A percentile compares a stretch with the other conserved stretches of the same genome.
Evolutionary conservation across 805 yeast species (phyloP).

Genomic region (Saccharomycopsis sp.): DNA sequence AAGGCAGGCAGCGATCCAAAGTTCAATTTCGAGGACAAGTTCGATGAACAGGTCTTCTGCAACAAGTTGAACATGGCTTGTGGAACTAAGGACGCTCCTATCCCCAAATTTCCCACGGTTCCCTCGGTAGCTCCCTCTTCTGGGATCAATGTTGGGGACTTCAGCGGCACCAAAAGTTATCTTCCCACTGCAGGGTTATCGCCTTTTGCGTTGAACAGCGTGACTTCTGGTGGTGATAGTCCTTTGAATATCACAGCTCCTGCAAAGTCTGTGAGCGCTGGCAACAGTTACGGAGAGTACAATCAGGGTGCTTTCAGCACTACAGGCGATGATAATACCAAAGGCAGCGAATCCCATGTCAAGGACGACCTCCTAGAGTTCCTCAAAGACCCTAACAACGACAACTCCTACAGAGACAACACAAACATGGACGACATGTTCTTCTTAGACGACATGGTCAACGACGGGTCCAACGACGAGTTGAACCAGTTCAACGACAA

Average conservation of each 20-base stretch:
- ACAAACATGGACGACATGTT: slow-evolving; percentile 9
- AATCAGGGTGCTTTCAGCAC: background rate
- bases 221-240: slow-evolving; percentile 17
- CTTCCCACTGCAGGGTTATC: background rate
- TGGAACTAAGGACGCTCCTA: slow-evolving; percentile 64
- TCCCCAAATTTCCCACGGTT: slow-evolving; percentile 38
- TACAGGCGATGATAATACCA: background rate
- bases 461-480: slow-evolving; percentile 18
- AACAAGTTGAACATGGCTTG: slow-evolving; percentile 72
- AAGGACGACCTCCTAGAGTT: slow-evolving; percentile 1
- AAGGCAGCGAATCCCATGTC: background rate
- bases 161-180: background rate
- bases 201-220: slow-evolving; percentile 6
- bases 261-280: background rate
- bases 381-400: slow-evolving; percentile 18
- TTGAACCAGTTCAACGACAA: background rate
- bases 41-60: slow-evolving; percentile 77
- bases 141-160: background rate
- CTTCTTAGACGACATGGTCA: slow-evolving; percentile 20
- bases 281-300: slow-evolving; percentile 19
- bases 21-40: slow-evolving; percentile 34
- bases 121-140: background rate
- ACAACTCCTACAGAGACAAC: slow-evolving; percentile 7
- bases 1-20: slow-evolving; percentile 9
- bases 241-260: slow-evolving; percentile 6